Conservation (phyloP, 371 early-diverging fungal species). For the Synchytrium microbalum region DNA sequence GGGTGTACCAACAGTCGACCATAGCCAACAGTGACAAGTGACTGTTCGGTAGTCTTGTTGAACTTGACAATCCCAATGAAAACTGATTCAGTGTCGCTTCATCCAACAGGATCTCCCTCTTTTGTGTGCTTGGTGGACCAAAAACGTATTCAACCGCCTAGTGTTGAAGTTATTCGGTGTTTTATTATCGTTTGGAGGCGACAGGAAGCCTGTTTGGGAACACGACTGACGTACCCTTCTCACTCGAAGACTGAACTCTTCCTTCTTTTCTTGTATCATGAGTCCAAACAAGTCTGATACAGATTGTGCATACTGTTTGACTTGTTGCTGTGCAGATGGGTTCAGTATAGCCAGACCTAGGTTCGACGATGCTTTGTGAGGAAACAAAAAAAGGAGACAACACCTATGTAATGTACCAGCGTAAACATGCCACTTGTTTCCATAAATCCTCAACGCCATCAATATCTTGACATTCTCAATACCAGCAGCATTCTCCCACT, state of each 20-base stretch:
- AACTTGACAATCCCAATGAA: constrained; percentile 73
- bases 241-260: constrained; percentile 68
- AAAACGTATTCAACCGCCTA: constrained; percentile 79
- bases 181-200: neutral
- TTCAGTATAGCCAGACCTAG: constrained; percentile 86
- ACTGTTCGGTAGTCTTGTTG: constrained; percentile 72
- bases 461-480: constrained; percentile 94
- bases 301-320: constrained; percentile 78
- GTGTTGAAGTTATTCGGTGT: neutral
- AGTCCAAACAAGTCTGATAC: constrained; percentile 84
- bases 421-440: constrained; percentile 95
- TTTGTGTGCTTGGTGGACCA: constrained; percentile 44
- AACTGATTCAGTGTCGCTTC: constrained; percentile 78
- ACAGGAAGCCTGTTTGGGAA: neutral
- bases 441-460: constrained; percentile 84
- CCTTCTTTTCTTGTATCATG: constrained; percentile 83
- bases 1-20: constrained; percentile 86
- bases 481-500: constrained; percentile 83
- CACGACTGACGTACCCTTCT: constrained; percentile 45
- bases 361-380: constrained; percentile 14
- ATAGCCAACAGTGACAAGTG: constrained; percentile 88
- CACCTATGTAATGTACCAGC: constrained; percentile 54
- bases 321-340: constrained; percentile 76
- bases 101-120: constrained; percentile 59
- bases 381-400: neutral